Conservation (phyloP, 495 filamentous ascomycete genomes). For the Aspergillus taichungensis region DNA sequence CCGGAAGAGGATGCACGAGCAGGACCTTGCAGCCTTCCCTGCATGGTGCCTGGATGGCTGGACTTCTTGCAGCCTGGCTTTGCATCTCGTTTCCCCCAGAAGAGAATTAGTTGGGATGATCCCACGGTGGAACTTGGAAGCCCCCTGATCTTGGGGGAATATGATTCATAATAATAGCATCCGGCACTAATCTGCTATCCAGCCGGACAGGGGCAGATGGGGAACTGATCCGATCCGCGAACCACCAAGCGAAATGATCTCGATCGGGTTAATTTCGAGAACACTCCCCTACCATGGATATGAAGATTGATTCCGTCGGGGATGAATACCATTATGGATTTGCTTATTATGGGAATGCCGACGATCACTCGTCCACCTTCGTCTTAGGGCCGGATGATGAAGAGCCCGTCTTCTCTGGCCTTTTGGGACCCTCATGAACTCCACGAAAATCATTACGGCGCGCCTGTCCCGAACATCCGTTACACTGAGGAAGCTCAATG, state of each 20-base stretch:
- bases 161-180: background rate
- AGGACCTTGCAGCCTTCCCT: too few species aligned
- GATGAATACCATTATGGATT: background rate
- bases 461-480: constrained; percentile 5
- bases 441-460: constrained; percentile 1
- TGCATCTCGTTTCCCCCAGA: too few species aligned
- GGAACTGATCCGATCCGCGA: background rate
- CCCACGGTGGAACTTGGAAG: too few species aligned
- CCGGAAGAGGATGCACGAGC: too few species aligned
- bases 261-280: constrained; percentile 1
- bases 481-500: background rate
- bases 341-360: background rate
- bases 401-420: background rate
- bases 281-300: background rate
- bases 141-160: too few species aligned
- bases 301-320: background rate
- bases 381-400: constrained; percentile 9
- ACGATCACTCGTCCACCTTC: constrained; percentile 7
- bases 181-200: too few species aligned
- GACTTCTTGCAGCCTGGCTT: too few species aligned
- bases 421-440: background rate
- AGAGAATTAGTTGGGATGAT: too few species aligned
- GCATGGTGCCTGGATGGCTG: too few species aligned
- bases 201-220: background rate
- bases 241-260: constrained; percentile 2